Conservation (phyloP, 2,329 filamentous ascomycete species). For the Stachybotrys chartarum region DNA sequence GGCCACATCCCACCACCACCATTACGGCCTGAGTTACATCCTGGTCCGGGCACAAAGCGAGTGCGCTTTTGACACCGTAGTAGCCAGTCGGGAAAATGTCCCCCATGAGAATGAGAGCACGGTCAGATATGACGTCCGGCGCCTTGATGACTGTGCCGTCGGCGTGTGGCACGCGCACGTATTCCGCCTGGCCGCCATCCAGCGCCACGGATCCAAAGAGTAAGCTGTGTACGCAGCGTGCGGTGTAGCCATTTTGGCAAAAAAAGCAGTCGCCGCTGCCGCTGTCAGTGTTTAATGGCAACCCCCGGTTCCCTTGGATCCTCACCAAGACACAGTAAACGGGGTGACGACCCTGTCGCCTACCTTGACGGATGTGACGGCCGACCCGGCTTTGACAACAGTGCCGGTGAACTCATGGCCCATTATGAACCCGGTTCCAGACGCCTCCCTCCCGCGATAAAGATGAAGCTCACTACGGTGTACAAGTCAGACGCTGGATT, state of each 20-base stretch:
- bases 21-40: constrained; percentile 51
- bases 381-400: constrained; percentile 59
- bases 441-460: constrained; percentile 73
- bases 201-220: constrained; percentile 65
- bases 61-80: constrained; percentile 74
- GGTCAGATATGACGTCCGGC: constrained; percentile 58
- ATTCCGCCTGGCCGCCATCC: constrained; percentile 78
- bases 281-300: constrained; percentile 1
- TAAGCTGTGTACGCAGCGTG: constrained; percentile 62
- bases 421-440: constrained; percentile 57
- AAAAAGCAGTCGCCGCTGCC: constrained; percentile 66
- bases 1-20: constrained; percentile 78
- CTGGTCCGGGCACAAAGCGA: constrained; percentile 47
- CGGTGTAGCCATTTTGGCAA: constrained; percentile 69
- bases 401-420: constrained; percentile 84
- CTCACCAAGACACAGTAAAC: constrained; percentile 74
- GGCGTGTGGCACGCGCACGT: constrained; percentile 71
- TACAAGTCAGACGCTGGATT: not conserved
- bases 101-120: constrained; percentile 77
- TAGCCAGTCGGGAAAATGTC: constrained; percentile 88
- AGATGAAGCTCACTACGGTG: constrained; percentile 68
- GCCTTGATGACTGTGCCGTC: constrained; percentile 75
- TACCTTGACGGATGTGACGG: constrained; percentile 60
- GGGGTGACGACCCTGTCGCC: constrained; percentile 78
- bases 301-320: not conserved